Percentiles rank a stretch among this genome's conserved stretches.
Conservation (phyloP, 305 asterid species). For the Solanum chacoense region DNA sequence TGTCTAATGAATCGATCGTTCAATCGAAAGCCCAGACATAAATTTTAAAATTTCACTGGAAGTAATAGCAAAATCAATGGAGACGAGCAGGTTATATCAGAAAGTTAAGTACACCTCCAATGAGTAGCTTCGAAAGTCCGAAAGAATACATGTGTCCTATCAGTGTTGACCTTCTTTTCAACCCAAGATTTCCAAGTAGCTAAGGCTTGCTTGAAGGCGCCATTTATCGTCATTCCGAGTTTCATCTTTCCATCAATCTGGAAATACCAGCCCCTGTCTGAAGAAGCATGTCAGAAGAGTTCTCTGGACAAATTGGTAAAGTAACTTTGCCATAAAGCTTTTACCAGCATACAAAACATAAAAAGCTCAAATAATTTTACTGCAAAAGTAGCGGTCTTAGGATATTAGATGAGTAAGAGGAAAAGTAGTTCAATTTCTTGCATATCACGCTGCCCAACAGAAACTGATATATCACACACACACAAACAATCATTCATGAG, state of each 20-base stretch:
- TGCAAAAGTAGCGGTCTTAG: neutral
- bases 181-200: constrained; percentile 80
- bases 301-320: constrained; percentile 1
- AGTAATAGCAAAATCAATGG: neutral
- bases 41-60: neutral
- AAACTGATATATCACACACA: neutral
- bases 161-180: constrained; percentile 46
- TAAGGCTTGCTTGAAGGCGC: constrained; percentile 55
- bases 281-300: constrained; percentile 39
- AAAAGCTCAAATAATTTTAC: neutral
- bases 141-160: constrained; percentile 63
- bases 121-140: constrained; percentile 87
- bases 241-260: constrained; percentile 73
- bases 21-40: neutral
- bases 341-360: neutral
- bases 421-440: neutral
- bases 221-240: constrained; percentile 71
- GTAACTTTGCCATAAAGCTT: neutral
- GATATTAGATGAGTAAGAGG: neutral
- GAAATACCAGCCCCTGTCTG: constrained; percentile 98
- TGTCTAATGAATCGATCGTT: neutral
- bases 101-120: constrained; percentile 55
- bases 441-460: neutral
- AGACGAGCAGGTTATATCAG: neutral
- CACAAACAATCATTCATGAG: neutral